Evolutionary conservation across 352 stramenopile species (phyloP).

Genomic region (Phytophthora quininea): DNA sequence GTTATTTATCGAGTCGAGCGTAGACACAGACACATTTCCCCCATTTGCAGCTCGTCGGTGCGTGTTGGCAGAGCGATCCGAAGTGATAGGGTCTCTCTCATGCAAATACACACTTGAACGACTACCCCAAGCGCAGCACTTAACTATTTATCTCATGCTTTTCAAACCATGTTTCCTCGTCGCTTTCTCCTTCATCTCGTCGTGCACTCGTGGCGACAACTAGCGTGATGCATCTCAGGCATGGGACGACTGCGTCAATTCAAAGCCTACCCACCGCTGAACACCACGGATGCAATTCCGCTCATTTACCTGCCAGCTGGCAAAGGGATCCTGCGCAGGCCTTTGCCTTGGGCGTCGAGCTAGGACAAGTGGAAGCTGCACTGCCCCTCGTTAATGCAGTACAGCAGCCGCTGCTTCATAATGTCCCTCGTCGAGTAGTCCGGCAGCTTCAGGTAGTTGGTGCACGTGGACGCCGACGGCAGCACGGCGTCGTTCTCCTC

Average conservation of each 20-base stretch:
- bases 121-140: slow-evolving; percentile 6
- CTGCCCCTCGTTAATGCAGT: slow-evolving; percentile 88
- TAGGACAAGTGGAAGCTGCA: slow-evolving; percentile 86
- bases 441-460: slow-evolving; percentile 92
- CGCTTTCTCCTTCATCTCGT: too few species aligned
- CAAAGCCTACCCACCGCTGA: too few species aligned
- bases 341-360: slow-evolving; percentile 3
- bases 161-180: not conserved
- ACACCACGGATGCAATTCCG: too few species aligned
- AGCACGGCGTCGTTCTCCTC: slow-evolving; percentile 58
- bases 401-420: slow-evolving; percentile 74
- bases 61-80: slow-evolving; percentile 24
- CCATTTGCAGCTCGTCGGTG: not conserved
- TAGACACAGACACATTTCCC: slow-evolving; percentile 16
- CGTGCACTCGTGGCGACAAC: too few species aligned
- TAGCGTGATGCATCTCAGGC: too few species aligned
- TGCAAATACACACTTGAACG: slow-evolving; percentile 40
- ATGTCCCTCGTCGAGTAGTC: slow-evolving; percentile 84
- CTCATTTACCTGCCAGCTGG: too few species aligned
- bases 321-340: not conserved
- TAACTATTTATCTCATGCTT: slow-evolving; percentile 26
- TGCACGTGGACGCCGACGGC: slow-evolving; percentile 89
- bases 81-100: slow-evolving; percentile 40
- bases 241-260: too few species aligned
- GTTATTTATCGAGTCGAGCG: slow-evolving; percentile 52